Evolutionary conservation across 495 filamentous ascomycete species (phyloP).

Genomic region (Penicillium samsonianum): DNA sequence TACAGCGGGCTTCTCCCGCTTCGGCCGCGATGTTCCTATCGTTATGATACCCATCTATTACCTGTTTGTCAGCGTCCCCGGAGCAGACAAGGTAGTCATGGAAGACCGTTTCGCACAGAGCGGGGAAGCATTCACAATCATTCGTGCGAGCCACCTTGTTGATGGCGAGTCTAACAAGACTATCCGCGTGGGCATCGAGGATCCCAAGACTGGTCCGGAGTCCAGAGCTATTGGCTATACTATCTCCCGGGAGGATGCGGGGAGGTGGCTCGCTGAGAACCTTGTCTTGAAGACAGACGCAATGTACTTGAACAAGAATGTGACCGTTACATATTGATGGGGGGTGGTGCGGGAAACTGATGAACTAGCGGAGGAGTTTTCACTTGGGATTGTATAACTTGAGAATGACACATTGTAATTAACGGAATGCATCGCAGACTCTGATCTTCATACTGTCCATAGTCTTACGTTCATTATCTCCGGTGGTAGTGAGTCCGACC

Average conservation of each 20-base stretch:
- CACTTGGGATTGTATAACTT: not conserved
- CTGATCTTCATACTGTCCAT: not conserved
- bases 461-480: too few relatives aligned
- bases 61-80: slow-evolving; percentile 50
- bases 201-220: slow-evolving; percentile 39
- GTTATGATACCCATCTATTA: slow-evolving; percentile 53
- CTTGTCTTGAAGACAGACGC: slow-evolving; percentile 13
- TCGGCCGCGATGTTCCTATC: slow-evolving; percentile 54
- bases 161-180: slow-evolving; percentile 32
- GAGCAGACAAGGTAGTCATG: slow-evolving; percentile 62
- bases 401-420: not conserved
- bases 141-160: slow-evolving; percentile 47
- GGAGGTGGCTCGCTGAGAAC: slow-evolving; percentile 39
- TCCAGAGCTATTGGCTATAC: slow-evolving; percentile 47
- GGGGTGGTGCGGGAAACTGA: not conserved
- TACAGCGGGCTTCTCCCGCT: slow-evolving; percentile 53
- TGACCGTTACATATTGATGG: slow-evolving; percentile 8
- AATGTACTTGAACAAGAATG: slow-evolving; percentile 11
- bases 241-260: slow-evolving; percentile 43
- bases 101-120: slow-evolving; percentile 46
- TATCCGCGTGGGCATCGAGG: slow-evolving; percentile 46
- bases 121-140: slow-evolving; percentile 38
- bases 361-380: not conserved
- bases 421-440: not conserved
- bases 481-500: too few relatives aligned